Base-by-base conservation (phyloP, 495 filamentous ascomycete genomes). In the Xeromyces bisporus region DNA sequence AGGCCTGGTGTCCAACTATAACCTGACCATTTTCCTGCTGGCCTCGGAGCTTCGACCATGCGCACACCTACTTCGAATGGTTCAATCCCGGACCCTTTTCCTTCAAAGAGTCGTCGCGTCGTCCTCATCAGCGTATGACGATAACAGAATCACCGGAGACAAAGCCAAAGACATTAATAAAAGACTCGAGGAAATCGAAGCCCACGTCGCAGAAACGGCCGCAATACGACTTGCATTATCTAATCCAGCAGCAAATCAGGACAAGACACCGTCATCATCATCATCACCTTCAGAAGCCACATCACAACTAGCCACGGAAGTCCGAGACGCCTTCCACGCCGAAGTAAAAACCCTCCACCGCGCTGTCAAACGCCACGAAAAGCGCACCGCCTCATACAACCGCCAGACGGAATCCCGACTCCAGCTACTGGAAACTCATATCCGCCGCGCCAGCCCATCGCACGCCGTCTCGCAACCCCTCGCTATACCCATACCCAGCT, bases 341-440 rank as follows among this genome's bases (percentile, higher is more conserved):
- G 82, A 94, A 26, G 64, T 94, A 17, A 89, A 97, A 39, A 81
- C 83, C 3, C 55, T 97, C 21, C 87, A 80, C 36, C 76, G 89
- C 12, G 89, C 89, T 0, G 77, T 96, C 17, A 69, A 89, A 9
- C 73, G 83, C n/a, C 93, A 93, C 40, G 89, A 97, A 57, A 94
- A 93, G 50, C 77, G 83, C 35, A 72, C 75, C 7, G 73, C 76
- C 0, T 51, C 86, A 1, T 66, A 77, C 12, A 56, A 73, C 0
- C 63, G 75, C 32, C 74, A 86, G 38, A 87, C 73, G 7, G 84
- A 96, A 28, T 64, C 66, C 11, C 70, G 80, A 11, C 65, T 96
- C 21, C 60, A 64, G 15, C 66, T 71, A 15, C 54, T 94, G 10
- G 76, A 92, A 34, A 45, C 53, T 0, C 66, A 78, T 24, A 48